Percentiles rank a stretch among this genome's conserved stretches.
phyloP scores from a whole-genome alignment of 352 stramenopile genomes.

The Saprolegnia parasitica region DNA sequence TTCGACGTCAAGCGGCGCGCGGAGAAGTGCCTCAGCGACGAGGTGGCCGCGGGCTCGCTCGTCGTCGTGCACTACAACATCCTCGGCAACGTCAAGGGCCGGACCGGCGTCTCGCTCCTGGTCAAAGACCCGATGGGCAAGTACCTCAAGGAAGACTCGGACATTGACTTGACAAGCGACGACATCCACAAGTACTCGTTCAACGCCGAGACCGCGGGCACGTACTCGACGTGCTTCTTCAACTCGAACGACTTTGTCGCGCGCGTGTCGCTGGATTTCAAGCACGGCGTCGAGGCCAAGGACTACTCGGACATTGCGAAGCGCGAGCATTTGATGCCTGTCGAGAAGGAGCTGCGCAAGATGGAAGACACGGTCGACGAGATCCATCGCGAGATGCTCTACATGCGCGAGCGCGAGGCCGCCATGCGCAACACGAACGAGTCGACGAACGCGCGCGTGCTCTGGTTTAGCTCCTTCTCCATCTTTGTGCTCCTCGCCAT shows the following conservation, averaged over 20 bases:
- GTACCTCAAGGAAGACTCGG: constrained; percentile 77
- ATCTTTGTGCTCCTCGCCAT: constrained; percentile 82
- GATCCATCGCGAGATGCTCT: constrained; percentile 88
- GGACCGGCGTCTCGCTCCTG: constrained; percentile 59
- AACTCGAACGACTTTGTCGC: constrained; percentile 70
- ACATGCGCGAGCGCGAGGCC: constrained; percentile 83
- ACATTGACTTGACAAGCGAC: constrained; percentile 76
- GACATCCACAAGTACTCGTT: constrained; percentile 84
- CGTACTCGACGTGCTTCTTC: constrained; percentile 75
- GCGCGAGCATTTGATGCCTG: constrained; percentile 83
- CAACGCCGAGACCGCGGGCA: constrained; percentile 58
- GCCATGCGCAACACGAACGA: constrained; percentile 87
- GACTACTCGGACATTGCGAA: constrained; percentile 87
- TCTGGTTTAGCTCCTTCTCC: constrained; percentile 88
- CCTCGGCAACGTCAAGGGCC: constrained; percentile 54
- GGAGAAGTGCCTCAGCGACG: constrained; percentile 83
- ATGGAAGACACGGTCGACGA: constrained; percentile 87
- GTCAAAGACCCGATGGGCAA: constrained; percentile 73
- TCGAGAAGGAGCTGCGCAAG: constrained; percentile 85
- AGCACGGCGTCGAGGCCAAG: constrained; percentile 83
- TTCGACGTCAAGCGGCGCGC: constrained; percentile 63
- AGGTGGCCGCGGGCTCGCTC: constrained; percentile 67
- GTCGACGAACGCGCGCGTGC: constrained; percentile 82
- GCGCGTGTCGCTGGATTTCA: constrained; percentile 83
- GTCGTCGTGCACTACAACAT: constrained; percentile 84